These are phyloP conservation scores for Dipteronia dyeriana DNA, from an alignment of 345 rosid genomes.

Conservation along the genomic window DNA sequence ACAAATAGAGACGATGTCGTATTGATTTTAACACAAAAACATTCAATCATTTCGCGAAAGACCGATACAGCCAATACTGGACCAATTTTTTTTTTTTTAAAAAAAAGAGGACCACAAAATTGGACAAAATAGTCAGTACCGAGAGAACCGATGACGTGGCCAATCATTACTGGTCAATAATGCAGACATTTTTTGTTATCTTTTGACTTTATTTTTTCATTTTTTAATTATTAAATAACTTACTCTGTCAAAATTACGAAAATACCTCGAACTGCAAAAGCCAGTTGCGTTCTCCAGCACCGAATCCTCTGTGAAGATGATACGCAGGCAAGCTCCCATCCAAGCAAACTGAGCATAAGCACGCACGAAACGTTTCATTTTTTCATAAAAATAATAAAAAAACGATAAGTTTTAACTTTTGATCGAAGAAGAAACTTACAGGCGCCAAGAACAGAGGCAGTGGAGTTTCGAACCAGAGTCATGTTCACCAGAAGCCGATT, in stretches of 20 bases:
- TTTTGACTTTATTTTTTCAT: no score
- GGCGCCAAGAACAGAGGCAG: constrained; percentile 72
- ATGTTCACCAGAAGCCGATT: constrained; percentile 50
- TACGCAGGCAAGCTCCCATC: constrained; percentile 97
- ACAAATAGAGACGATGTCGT: constrained; percentile 21
- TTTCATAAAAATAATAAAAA: neutral
- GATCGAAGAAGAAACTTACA: constrained; percentile 38
- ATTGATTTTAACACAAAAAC: constrained; percentile 15
- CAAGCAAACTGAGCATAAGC: constrained; percentile 60
- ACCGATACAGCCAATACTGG: neutral
- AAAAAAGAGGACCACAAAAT: neutral
- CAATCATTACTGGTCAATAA: neutral
- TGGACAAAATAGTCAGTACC: no score
- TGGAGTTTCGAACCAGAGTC: constrained; percentile 72
- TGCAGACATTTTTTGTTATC: no score
- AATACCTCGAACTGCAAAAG: constrained; percentile 90
- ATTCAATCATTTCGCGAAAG: constrained; percentile 7
- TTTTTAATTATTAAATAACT: neutral
- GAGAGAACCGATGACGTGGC: neutral
- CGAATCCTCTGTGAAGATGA: constrained; percentile 77
- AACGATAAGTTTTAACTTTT: neutral
- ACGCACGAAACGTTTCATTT: no score
- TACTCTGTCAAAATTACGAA: neutral
- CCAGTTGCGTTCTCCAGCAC: constrained; percentile 81
- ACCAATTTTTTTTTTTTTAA: neutral